These are phyloP conservation scores for Xylariaceae sp. DNA, from an alignment of 2,329 filamentous ascomycete species.

Conservation along the genomic window DNA sequence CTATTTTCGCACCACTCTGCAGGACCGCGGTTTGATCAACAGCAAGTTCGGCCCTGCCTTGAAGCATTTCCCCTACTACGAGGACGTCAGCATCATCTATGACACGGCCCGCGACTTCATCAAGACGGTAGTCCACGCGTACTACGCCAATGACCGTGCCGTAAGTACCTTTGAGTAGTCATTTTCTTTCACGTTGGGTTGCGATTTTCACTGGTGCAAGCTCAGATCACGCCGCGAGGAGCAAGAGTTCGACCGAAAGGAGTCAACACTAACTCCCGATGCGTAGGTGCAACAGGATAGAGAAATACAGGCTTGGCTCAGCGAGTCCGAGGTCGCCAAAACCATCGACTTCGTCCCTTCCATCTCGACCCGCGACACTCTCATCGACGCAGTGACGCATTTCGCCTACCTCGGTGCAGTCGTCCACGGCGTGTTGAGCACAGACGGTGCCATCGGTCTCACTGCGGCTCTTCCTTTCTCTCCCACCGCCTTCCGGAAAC, in stretches of 20 bases:
- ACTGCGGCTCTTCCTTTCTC: not conserved
- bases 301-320: not conserved
- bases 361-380: not conserved
- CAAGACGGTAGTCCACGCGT: conserved; percentile 4
- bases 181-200: no score
- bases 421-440: not conserved
- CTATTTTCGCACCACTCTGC: conserved; percentile 5
- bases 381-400: not conserved
- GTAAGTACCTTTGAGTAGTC: conserved; percentile 1
- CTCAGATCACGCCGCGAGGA: no score
- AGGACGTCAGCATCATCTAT: not conserved
- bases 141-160: conserved; percentile 9
- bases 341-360: not conserved
- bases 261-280: no score
- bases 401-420: not conserved
- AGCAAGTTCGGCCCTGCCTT: not conserved
- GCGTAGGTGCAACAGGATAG: not conserved
- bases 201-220: no score
- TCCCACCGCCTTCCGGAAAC: not conserved
- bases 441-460: not conserved
- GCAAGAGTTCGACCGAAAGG: no score
- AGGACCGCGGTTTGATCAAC: conserved; percentile 3
- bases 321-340: not conserved
- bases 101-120: conserved; percentile 1
- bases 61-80: conserved; percentile 3